Evolutionary conservation across 495 filamentous ascomycete genomes (phyloP).

Genomic region (Penicillium subrubescens): DNA sequence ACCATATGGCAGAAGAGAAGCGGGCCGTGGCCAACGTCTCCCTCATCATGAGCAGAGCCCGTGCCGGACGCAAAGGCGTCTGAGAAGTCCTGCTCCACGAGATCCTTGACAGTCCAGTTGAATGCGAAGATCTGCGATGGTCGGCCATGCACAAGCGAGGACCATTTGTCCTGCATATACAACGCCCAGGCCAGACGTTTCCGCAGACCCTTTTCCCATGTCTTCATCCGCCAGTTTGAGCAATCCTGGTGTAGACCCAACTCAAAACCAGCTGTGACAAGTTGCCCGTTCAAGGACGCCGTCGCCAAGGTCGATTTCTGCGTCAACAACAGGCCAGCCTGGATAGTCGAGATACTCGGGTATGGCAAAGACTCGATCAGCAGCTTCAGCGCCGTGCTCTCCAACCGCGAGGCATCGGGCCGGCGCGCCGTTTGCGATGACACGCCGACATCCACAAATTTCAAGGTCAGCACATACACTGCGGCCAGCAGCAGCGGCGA

Average conservation of each 20-base stretch:
- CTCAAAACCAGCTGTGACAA: conserved; percentile 57
- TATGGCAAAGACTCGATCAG: conserved; percentile 76
- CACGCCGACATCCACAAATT: conserved; percentile 81
- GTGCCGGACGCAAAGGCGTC: conserved; percentile 40
- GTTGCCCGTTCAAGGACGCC: conserved; percentile 81
- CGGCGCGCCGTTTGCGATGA: conserved; percentile 63
- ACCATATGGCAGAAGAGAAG: conserved; percentile 62
- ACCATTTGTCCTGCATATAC: conserved; percentile 65
- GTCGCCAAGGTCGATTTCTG: conserved; percentile 86
- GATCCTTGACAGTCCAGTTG: conserved; percentile 59
- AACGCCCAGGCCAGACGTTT: conserved; percentile 62
- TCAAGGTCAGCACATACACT: conserved; percentile 87
- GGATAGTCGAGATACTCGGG: conserved; percentile 90
- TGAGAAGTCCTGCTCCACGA: conserved; percentile 55
- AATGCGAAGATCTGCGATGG: conserved; percentile 56
- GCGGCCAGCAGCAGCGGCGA: conserved; percentile 84
- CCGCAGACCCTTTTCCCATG: conserved; percentile 56
- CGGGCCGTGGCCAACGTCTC: conserved; percentile 45
- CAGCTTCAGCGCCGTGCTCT: conserved; percentile 72
- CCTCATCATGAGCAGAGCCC: conserved; percentile 38
- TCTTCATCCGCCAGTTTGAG: conserved; percentile 55
- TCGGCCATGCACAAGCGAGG: conserved; percentile 56
- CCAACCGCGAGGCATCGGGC: conserved; percentile 74
- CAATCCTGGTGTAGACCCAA: conserved; percentile 61
- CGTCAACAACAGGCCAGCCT: conserved; percentile 85